Base-by-base conservation (phyloP, 495 filamentous ascomycete genomes). In the Xylaria curta region DNA sequence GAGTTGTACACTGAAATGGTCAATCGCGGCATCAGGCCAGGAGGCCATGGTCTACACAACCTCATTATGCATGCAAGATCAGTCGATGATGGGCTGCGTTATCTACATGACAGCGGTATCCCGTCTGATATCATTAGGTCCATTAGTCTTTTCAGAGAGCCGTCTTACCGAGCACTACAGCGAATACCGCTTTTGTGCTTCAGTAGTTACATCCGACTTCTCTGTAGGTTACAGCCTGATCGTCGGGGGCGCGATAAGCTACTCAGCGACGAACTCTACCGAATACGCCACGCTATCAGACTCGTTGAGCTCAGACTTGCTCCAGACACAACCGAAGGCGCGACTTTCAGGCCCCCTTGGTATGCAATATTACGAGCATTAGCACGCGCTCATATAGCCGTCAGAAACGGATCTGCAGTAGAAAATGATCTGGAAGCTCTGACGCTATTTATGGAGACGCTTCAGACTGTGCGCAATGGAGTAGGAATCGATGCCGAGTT, bases 1-100 rank as follows among this genome's bases (percentile, higher is more conserved):
- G 77, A 82, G 47, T 66, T 86, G 12, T 86, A 86, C 60, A 60
- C 78, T 15, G 70, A 67, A 59, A 85, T 86, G 82, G 66, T 79
- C 8, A 66, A 67, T 1, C 72, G 76, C 0, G 81, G 82, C 6
- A 66, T 84, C 59, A 78, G 70, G 65, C 83, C 84, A 0, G 54
- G 70, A 28, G 79, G 78, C 0, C 21, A 73, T 46, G 83, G 80
- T 28, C 79, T 85, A 19, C 66, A 67, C 17, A 71, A 77, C 0
- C 78, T 86, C 2, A 13, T 86, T 0, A 66, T 42, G 7, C 78
- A 83, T 58, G 78, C 84, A 4, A 53, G 21, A 0, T 80, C 81
- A 7, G 70, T 79, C 38, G 65, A 75, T 42, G 71, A 69, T 54
- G 84, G 76, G 8, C 7, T 73, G n/a, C 72, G 66, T 40, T 85